Conservation (phyloP, 2,329 filamentous ascomycete species). For the Colletotrichum graminicola region DNA sequence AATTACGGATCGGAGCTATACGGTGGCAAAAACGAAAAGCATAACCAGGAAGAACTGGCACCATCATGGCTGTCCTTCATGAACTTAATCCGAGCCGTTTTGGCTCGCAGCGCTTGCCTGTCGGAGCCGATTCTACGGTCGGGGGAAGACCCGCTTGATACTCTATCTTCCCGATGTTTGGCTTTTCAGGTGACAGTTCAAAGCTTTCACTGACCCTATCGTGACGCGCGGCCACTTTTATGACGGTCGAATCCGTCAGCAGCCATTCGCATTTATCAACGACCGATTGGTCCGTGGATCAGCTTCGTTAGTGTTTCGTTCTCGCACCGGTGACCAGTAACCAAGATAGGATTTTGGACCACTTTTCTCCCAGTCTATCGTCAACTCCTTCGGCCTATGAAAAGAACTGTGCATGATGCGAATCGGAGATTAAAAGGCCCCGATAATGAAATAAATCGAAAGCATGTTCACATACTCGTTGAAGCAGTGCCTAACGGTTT, state of each 20-base stretch:
- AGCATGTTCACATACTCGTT: neutral
- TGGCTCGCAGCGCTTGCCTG: neutral
- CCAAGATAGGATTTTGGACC: no score
- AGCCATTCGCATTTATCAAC: neutral
- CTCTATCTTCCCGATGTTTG: neutral
- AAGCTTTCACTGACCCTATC: neutral
- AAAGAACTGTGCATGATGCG: neutral
- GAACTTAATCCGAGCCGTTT: slow-evolving; percentile 4
- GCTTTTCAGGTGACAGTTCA: neutral
- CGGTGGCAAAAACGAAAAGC: neutral
- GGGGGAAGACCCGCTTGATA: neutral
- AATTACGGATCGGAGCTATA: slow-evolving; percentile 11
- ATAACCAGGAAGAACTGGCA: neutral
- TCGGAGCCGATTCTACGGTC: neutral
- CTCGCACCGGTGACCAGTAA: neutral
- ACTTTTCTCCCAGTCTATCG: neutral
- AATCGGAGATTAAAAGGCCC: neutral
- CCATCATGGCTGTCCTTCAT: neutral
- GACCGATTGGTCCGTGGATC: neutral
- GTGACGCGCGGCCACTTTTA: neutral
- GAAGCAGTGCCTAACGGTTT: no score
- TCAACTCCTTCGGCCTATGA: neutral
- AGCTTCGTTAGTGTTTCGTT: neutral
- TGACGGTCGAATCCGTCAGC: neutral
- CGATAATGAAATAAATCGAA: neutral